Percentiles rank a stretch among this genome's conserved stretches.
phyloP scores from a whole-genome alignment of 768 basidiomycete genomes.

The Sistotremastrum suecicum region DNA sequence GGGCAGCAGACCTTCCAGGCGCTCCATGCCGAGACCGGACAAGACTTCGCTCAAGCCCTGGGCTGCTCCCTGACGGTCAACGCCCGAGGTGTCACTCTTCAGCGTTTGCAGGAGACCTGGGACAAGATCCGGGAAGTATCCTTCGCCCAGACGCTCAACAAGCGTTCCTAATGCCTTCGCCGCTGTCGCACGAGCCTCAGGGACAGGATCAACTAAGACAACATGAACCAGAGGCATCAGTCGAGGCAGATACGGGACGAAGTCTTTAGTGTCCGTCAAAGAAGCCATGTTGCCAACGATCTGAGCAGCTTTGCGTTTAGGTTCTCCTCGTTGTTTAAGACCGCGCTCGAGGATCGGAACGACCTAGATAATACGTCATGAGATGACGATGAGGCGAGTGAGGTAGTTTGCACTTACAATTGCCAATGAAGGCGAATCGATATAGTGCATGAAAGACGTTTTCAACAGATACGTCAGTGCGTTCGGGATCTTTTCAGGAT shows the following conservation, averaged over 20 bases:
- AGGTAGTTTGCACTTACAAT: constrained; percentile 37
- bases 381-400: neutral
- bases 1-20: constrained; percentile 84
- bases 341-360: constrained; percentile 93
- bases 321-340: constrained; percentile 80
- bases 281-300: constrained; percentile 97
- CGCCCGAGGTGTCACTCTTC: constrained; percentile 86
- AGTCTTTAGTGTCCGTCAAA: constrained; percentile 79
- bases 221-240: constrained; percentile 83
- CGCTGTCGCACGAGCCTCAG: constrained; percentile 93
- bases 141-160: constrained; percentile 91
- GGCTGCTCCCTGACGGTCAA: constrained; percentile 95
- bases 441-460: constrained; percentile 95
- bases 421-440: constrained; percentile 92
- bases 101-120: constrained; percentile 77
- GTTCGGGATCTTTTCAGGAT: constrained; percentile 79
- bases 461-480: constrained; percentile 80
- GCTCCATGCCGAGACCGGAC: constrained; percentile 93
- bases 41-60: constrained; percentile 94
- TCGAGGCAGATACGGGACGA: constrained; percentile 84
- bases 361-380: constrained; percentile 33
- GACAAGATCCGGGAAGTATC: constrained; percentile 90
- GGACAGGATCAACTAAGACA: constrained; percentile 93
- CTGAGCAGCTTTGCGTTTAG: constrained; percentile 89
- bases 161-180: constrained; percentile 93